Conservation (phyloP, 148 eudicot species). For the Fagopyrum tataricum region DNA sequence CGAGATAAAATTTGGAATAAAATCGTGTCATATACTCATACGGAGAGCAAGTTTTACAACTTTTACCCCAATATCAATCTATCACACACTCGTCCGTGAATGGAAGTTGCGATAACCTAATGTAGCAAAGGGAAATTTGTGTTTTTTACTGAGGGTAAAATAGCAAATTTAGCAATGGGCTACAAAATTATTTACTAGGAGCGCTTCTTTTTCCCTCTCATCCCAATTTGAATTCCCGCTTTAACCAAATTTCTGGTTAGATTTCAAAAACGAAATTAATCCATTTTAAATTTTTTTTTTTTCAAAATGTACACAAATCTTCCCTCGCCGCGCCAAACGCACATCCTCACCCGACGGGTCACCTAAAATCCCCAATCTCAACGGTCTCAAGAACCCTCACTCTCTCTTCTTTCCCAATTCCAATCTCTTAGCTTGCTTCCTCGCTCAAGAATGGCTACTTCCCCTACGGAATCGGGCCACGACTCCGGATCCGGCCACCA, state of each 20-base stretch:
- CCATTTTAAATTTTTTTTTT: not conserved
- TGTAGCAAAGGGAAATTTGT: not conserved
- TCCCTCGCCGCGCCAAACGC: slow-evolving; percentile 8
- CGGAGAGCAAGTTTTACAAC: too few species aligned
- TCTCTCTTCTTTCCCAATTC: not conserved
- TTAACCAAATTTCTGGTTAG: not conserved
- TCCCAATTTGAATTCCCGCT: slow-evolving; percentile 7
- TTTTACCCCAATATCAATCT: too few species aligned
- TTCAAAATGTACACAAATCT: slow-evolving; percentile 7
- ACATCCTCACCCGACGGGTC: not conserved
- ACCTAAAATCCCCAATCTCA: slow-evolving; percentile 9
- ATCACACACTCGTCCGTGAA: too few species aligned
- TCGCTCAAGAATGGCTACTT: slow-evolving; percentile 25
- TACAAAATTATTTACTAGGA: not conserved
- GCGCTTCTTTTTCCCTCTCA: not conserved
- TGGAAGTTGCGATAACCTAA: not conserved
- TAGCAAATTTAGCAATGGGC: not conserved
- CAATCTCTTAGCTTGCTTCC: not conserved
- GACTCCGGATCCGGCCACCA: slow-evolving; percentile 51
- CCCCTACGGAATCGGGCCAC: slow-evolving; percentile 15
- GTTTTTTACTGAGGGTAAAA: not conserved
- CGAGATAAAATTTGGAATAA: too few species aligned
- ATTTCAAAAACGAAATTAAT: not conserved
- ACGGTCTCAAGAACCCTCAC: not conserved
- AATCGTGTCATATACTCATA: too few species aligned